phyloP scores from a whole-genome alignment of 352 stramenopile species.

The Phytophthora palmivora region DNA sequence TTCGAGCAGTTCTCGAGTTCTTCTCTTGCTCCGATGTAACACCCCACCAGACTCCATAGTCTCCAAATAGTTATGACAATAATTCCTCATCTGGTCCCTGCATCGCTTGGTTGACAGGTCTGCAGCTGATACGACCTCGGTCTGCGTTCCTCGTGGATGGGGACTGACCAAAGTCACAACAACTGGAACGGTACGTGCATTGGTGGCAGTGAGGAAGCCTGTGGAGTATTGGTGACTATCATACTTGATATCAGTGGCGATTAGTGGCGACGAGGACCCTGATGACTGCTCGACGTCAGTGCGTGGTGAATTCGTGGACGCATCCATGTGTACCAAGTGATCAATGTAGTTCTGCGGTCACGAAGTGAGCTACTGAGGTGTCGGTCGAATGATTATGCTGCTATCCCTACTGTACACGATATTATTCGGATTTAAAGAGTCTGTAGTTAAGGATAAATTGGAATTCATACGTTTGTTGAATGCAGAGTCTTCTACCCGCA shows the following conservation, averaged over 20 bases:
- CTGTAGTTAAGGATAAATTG: too few relatives aligned
- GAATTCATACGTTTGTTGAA: too few relatives aligned
- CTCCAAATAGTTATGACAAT: background rate
- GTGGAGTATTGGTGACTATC: background rate
- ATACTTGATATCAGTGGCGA: background rate
- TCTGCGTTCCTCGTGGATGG: constrained; percentile 1
- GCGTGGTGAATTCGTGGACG: background rate
- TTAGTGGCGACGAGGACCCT: background rate
- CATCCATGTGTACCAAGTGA: background rate
- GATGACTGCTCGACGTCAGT: constrained; percentile 16
- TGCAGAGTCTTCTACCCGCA: too few relatives aligned
- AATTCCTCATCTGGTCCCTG: background rate
- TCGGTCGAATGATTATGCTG: constrained; percentile 7
- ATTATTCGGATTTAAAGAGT: too few relatives aligned
- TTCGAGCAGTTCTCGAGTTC: background rate
- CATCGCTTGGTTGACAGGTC: background rate
- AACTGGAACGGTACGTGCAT: constrained; percentile 8
- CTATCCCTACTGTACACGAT: too few relatives aligned
- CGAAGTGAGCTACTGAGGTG: constrained; percentile 8
- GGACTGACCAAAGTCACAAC: constrained; percentile 10
- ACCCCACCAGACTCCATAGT: background rate
- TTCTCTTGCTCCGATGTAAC: constrained; percentile 12
- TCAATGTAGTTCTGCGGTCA: background rate
- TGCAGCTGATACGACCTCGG: background rate
- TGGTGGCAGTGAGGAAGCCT: constrained; percentile 23